Percentiles rank a stretch among this genome's conserved stretches.
phyloP scores from a whole-genome alignment of 352 stramenopile species.

The Blastocystis sp. region DNA sequence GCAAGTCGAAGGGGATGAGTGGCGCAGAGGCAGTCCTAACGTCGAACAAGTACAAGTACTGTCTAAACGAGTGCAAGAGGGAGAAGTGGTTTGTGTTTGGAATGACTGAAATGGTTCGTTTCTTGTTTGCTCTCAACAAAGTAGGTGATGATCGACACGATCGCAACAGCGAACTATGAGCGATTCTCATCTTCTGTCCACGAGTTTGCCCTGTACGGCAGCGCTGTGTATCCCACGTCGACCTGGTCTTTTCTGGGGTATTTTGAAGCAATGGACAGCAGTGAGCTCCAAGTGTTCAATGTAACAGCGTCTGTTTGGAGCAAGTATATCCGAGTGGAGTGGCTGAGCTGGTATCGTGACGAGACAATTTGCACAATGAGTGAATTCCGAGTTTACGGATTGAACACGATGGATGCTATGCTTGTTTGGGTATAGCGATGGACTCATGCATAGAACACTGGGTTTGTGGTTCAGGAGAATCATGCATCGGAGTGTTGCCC shows the following conservation, averaged over 20 bases:
- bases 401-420: conserved; percentile 43
- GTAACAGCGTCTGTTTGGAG: background rate
- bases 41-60: conserved; percentile 37
- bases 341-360: conserved; percentile 29
- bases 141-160: conserved; percentile 13
- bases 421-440: background rate
- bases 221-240: background rate
- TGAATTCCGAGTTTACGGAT: conserved; percentile 20
- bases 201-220: conserved; percentile 23
- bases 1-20: conserved; percentile 23
- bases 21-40: background rate
- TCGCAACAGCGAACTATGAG: conserved; percentile 25
- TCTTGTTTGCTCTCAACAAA: background rate
- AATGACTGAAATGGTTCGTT: conserved; percentile 1
- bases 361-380: conserved; percentile 49
- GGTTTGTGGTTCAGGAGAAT: background rate
- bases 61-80: background rate
- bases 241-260: conserved; percentile 12
- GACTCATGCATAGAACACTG: background rate
- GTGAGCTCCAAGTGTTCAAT: conserved; percentile 35
- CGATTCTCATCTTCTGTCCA: conserved; percentile 29
- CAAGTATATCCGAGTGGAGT: conserved; percentile 24
- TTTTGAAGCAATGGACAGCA: conserved; percentile 18
- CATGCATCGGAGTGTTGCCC: background rate
- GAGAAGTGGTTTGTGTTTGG: conserved; percentile 46